Conservation (phyloP, 2,329 filamentous ascomycete species). For the Pseudocercospora crystallina region DNA sequence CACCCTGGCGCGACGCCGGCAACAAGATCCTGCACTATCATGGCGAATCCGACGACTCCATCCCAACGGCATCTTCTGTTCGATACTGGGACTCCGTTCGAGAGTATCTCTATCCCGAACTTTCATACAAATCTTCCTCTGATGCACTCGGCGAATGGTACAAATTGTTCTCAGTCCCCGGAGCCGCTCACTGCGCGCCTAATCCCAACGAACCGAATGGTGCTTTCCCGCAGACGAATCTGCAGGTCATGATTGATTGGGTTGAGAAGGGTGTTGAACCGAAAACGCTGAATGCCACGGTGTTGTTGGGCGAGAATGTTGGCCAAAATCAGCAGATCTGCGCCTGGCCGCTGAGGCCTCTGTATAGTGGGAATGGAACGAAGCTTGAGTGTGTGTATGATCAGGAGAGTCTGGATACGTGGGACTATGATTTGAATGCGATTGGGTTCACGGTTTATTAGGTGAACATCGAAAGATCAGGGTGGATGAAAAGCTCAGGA, state of each 20-base stretch:
- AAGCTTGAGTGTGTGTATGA: conserved; percentile 41
- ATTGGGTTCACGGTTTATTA: conserved; percentile 45
- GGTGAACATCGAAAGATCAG: no score
- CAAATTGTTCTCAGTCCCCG: conserved; percentile 55
- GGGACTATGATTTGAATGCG: conserved; percentile 45
- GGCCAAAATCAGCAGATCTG: conserved; percentile 20
- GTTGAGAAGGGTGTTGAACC: conserved; percentile 21
- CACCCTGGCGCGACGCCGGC: conserved; percentile 49
- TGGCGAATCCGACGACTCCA: conserved; percentile 55
- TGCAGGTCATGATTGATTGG: conserved; percentile 40
- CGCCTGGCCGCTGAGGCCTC: conserved; percentile 19
- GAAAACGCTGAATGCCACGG: conserved; percentile 13
- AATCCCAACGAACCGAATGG: conserved; percentile 29
- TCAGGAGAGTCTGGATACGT: conserved; percentile 41
- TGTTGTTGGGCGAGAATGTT: conserved; percentile 17
- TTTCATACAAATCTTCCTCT: conserved; percentile 40
- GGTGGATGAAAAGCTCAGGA: no score
- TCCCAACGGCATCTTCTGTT: conserved; percentile 56
- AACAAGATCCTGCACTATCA: conserved; percentile 61
- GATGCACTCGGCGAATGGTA: conserved; percentile 53
- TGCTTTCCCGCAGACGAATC: conserved; percentile 47
- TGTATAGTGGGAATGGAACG: conserved; percentile 33
- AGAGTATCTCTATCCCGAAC: conserved; percentile 49
- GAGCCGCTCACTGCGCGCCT: conserved; percentile 52
- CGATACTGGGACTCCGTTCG: conserved; percentile 58